phyloP scores from a whole-genome alignment of 495 filamentous ascomycete genomes.

The Penicillium simplicissimum region DNA sequence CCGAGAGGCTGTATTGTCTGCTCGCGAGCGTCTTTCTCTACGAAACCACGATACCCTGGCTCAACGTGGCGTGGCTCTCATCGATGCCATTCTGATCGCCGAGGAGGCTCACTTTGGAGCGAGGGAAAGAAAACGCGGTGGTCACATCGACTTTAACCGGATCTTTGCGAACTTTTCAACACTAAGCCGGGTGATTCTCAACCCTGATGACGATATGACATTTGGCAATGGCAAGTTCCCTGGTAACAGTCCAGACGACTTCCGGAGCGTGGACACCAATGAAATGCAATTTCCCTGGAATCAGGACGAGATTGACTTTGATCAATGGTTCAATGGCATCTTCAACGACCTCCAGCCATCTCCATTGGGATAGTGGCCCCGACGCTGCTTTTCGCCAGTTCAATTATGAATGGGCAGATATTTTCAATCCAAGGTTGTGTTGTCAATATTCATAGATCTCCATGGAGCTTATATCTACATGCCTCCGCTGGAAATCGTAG shows the following conservation, averaged over 20 bases:
- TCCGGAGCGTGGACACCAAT: slow-evolving; percentile 19
- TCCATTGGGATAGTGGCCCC: not conserved
- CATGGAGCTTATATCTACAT: slow-evolving; percentile 70
- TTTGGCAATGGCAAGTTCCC: slow-evolving; percentile 19
- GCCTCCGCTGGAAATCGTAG: slow-evolving; percentile 61
- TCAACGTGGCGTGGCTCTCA: slow-evolving; percentile 34
- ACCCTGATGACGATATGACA: slow-evolving; percentile 22
- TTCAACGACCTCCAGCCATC: slow-evolving; percentile 26
- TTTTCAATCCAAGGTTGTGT: not conserved
- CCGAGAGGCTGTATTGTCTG: slow-evolving; percentile 25
- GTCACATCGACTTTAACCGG: slow-evolving; percentile 28
- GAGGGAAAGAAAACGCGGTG: slow-evolving; percentile 6
- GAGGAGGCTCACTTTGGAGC: slow-evolving; percentile 16
- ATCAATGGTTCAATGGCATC: slow-evolving; percentile 33
- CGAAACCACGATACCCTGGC: slow-evolving; percentile 28
- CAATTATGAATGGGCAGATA: not conserved
- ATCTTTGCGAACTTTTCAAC: slow-evolving; percentile 31
- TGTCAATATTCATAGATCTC: not conserved
- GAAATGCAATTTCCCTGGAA: slow-evolving; percentile 30
- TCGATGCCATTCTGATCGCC: slow-evolving; percentile 32
- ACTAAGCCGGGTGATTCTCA: slow-evolving; percentile 22
- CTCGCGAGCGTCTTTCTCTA: slow-evolving; percentile 28
- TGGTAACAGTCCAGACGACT: slow-evolving; percentile 17
- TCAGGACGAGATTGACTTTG: slow-evolving; percentile 32
- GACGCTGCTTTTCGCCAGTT: no score